Evolutionary conservation across 164 flowering plant species (phyloP).

Genomic region (Platanus orientalis): DNA sequence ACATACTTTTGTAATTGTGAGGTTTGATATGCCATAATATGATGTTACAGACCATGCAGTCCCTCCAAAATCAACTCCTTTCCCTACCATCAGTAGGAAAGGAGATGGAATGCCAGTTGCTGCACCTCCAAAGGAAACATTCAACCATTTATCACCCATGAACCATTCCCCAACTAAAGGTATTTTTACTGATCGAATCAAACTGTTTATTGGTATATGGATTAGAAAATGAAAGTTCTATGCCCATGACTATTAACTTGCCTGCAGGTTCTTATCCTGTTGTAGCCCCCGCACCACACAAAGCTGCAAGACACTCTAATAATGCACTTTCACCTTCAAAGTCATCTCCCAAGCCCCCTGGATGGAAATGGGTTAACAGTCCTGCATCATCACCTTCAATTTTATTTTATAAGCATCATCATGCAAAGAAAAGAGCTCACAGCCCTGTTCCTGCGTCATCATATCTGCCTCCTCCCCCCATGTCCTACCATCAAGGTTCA

Average conservation of each 20-base stretch:
- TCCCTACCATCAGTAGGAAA: slow-evolving; percentile 19
- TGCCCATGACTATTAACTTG: neutral
- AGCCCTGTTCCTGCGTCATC: slow-evolving; percentile 34
- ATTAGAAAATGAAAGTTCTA: slow-evolving; percentile 1
- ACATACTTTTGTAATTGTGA: slow-evolving; percentile 7
- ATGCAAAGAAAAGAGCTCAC: slow-evolving; percentile 25
- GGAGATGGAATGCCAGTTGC: slow-evolving; percentile 30
- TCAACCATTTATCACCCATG: slow-evolving; percentile 19
- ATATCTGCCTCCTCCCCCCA: slow-evolving; percentile 29
- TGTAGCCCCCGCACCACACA: slow-evolving; percentile 31
- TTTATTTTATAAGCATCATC: slow-evolving; percentile 29
- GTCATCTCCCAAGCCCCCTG: slow-evolving; percentile 22
- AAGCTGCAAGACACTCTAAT: slow-evolving; percentile 12
- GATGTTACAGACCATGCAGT: slow-evolving; percentile 25
- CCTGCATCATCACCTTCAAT: slow-evolving; percentile 36
- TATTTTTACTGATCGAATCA: slow-evolving; percentile 4
- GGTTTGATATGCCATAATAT: slow-evolving; percentile 6
- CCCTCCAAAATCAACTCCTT: slow-evolving; percentile 32
- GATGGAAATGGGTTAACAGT: slow-evolving; percentile 14
- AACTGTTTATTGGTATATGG: neutral
- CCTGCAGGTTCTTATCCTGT: slow-evolving; percentile 25
- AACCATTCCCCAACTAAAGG: slow-evolving; percentile 32
- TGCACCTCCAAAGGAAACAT: slow-evolving; percentile 29
- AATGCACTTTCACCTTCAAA: slow-evolving; percentile 30
- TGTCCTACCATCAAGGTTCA: slow-evolving; percentile 38